phyloP scores from a whole-genome alignment of 169 alveolate genomes.

The Babesia ovata region DNA sequence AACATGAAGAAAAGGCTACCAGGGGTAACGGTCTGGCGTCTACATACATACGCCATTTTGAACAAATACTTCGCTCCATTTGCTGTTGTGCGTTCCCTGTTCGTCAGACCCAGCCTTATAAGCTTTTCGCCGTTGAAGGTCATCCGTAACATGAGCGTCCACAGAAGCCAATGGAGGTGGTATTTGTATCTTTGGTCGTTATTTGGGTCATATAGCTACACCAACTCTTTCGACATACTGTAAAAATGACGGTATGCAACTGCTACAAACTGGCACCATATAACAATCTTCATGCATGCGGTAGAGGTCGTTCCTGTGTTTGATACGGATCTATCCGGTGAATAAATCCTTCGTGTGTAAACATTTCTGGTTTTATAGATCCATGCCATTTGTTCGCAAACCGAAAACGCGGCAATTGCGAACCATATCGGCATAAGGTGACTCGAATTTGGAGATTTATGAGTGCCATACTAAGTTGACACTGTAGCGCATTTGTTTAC shows the following conservation, averaged over 20 bases:
- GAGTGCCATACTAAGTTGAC: no score
- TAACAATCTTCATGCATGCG: no score
- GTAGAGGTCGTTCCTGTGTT: no score
- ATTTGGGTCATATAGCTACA: slow-evolving; percentile 38
- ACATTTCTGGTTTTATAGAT: no score
- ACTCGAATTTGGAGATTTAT: no score
- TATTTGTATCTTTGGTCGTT: slow-evolving; percentile 48
- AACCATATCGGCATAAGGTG: no score
- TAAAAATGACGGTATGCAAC: neutral
- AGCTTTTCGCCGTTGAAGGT: slow-evolving; percentile 29
- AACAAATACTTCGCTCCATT: slow-evolving; percentile 25
- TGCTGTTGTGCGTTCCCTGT: neutral
- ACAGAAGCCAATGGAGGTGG: slow-evolving; percentile 33
- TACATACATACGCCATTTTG: slow-evolving; percentile 9
- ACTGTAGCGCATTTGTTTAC: no score
- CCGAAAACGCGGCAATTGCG: no score
- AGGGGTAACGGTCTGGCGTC: slow-evolving; percentile 32
- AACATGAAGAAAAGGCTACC: slow-evolving; percentile 4
- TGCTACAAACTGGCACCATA: no score
- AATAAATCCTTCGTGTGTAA: no score
- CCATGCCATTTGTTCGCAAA: no score
- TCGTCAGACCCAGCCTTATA: slow-evolving; percentile 8
- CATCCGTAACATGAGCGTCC: slow-evolving; percentile 27
- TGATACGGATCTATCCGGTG: no score
- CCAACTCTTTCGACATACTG: slow-evolving; percentile 21